Conservation (phyloP, 1,139 yeast genomes). For the Candida buenavistaensis region DNA sequence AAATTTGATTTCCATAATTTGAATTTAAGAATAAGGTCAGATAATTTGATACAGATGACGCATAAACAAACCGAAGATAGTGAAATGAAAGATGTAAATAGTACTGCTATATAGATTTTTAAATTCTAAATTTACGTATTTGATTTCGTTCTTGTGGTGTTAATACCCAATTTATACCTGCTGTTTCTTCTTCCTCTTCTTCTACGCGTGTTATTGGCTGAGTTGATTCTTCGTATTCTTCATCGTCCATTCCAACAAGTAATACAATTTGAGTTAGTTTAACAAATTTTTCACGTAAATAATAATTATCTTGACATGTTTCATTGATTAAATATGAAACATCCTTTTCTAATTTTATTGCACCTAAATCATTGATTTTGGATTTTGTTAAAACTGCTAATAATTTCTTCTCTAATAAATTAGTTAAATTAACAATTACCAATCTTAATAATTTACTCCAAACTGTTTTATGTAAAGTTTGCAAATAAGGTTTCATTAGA, state of each 20-base stretch:
- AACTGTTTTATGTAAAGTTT: constrained; percentile 51
- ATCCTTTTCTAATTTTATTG: constrained; percentile 82
- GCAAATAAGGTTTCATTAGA: constrained; percentile 64
- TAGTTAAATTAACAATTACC: constrained; percentile 53
- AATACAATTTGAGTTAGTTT: constrained; percentile 82
- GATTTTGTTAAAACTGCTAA: constrained; percentile 60
- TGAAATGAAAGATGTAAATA: constrained; percentile 8
- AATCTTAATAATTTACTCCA: constrained; percentile 48
- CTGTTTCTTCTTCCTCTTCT: constrained; percentile 33
- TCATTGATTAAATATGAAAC: constrained; percentile 70
- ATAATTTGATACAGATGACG: constrained; percentile 18
- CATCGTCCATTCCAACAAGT: constrained; percentile 82
- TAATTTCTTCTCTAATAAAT: constrained; percentile 63
- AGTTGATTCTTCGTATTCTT: constrained; percentile 52
- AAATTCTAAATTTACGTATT: constrained; percentile 50
- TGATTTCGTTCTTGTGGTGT: constrained; percentile 72
- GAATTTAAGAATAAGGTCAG: constrained; percentile 53
- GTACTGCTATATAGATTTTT: too few relatives aligned
- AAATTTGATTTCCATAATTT: constrained; percentile 47
- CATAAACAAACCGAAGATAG: constrained; percentile 9
- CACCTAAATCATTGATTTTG: constrained; percentile 76
- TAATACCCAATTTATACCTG: constrained; percentile 74
- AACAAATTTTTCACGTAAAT: constrained; percentile 73
- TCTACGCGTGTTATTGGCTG: constrained; percentile 16
- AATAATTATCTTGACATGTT: constrained; percentile 62